Evolutionary conservation across 2,329 filamentous ascomycete species (phyloP).

Genomic region (Pezicula rhizophila): DNA sequence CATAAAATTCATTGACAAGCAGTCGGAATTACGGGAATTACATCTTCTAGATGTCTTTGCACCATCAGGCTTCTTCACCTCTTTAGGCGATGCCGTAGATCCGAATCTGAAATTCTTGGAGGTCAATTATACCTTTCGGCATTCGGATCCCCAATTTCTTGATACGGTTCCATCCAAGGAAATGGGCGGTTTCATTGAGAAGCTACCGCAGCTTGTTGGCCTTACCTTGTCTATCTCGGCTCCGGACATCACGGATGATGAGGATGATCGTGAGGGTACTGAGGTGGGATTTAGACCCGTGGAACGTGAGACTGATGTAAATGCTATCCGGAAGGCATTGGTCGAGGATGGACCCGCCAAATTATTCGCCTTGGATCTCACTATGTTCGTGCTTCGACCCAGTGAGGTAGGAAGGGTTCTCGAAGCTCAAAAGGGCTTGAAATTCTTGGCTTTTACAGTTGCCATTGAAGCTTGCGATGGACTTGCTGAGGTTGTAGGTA

Average conservation of each 20-base stretch:
- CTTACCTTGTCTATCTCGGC: slow-evolving; percentile 12
- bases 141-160: slow-evolving; percentile 25
- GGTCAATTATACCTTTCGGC: slow-evolving; percentile 39
- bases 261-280: slow-evolving; percentile 19
- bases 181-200: slow-evolving; percentile 9
- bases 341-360: slow-evolving; percentile 25
- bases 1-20: slow-evolving; percentile 28
- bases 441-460: slow-evolving; percentile 31
- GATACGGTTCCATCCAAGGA: slow-evolving; percentile 10
- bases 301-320: not conserved
- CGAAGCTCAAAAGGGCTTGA: slow-evolving; percentile 28
- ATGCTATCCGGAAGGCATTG: not conserved
- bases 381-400: slow-evolving; percentile 32
- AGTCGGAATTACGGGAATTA: slow-evolving; percentile 31
- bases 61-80: slow-evolving; percentile 33
- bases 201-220: slow-evolving; percentile 7
- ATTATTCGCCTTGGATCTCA: slow-evolving; percentile 24
- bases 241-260: slow-evolving; percentile 16
- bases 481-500: slow-evolving; percentile 7
- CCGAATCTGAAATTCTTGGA: slow-evolving; percentile 36
- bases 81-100: slow-evolving; percentile 17
- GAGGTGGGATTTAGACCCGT: slow-evolving; percentile 14
- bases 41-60: slow-evolving; percentile 43
- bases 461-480: slow-evolving; percentile 12
- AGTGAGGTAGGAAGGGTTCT: slow-evolving; percentile 28